Conservation (phyloP, 139 green algal genomes). For the Chlamydomonas sp. region DNA sequence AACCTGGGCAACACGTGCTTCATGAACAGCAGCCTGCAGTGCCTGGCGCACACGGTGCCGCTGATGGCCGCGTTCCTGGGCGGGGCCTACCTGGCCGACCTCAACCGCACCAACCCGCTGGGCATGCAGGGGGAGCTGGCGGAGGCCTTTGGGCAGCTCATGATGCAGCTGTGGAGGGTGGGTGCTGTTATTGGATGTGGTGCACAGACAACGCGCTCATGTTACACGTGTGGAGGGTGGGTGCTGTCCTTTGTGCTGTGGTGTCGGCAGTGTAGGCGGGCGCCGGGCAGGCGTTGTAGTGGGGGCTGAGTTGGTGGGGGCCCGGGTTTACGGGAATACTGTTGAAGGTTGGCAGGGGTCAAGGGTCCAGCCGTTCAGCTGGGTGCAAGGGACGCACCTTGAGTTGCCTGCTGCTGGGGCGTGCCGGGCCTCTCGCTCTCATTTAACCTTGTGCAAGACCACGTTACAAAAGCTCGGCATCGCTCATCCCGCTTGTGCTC, state of each 20-base stretch:
- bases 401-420: too few species aligned
- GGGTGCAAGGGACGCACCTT: too few species aligned
- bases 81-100: slow-evolving; percentile 56
- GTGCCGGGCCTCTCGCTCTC: too few species aligned
- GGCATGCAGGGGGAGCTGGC: slow-evolving; percentile 94
- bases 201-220: too few species aligned
- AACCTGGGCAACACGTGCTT: slow-evolving; percentile 97
- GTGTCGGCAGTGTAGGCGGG: too few species aligned
- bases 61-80: slow-evolving; percentile 83
- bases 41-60: slow-evolving; percentile 86
- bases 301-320: too few species aligned
- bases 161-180: slow-evolving; percentile 88
- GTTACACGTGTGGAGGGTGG: too few species aligned
- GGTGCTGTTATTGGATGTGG: background rate
- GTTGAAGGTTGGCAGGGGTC: too few species aligned
- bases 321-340: too few species aligned
- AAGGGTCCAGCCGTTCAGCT: too few species aligned
- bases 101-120: slow-evolving; percentile 90
- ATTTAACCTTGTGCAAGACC: background rate
- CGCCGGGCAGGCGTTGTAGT: too few species aligned
- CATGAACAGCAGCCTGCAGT: slow-evolving; percentile 96
- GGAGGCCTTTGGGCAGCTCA: slow-evolving; percentile 84
- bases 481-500: background rate
- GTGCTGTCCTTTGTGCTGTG: too few species aligned
- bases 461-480: background rate